Evolutionary conservation across 176 grass and related monocot species (phyloP).

Genomic region (Thalia dealbata): DNA sequence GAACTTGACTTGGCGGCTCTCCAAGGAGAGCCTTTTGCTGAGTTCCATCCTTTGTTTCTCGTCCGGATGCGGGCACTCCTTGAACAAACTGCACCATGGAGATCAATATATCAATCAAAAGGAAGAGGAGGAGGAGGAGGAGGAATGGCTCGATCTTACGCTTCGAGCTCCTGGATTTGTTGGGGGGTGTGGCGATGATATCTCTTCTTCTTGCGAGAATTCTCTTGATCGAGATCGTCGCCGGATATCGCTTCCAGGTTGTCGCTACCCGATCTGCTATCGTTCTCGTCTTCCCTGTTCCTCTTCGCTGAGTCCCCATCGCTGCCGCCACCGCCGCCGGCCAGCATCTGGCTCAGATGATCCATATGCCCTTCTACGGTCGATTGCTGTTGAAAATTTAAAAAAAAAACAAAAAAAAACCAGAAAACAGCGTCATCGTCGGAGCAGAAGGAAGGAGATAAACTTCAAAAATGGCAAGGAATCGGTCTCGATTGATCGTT

Average conservation of each 20-base stretch:
- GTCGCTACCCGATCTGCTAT: constrained; percentile 86
- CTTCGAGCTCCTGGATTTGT: constrained; percentile 96
- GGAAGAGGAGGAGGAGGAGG: background rate
- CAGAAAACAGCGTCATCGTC: background rate
- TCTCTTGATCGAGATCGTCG: constrained; percentile 64
- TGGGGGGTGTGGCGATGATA: constrained; percentile 97
- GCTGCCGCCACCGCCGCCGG: constrained; percentile 31
- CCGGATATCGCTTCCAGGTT: constrained; percentile 76
- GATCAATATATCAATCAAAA: constrained; percentile 8
- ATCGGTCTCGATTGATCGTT: background rate
- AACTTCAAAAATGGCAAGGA: background rate
- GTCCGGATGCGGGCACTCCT: constrained; percentile 93
- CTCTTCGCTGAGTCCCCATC: constrained; percentile 52
- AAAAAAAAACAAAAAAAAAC: too few species aligned
- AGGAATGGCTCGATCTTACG: constrained; percentile 29
- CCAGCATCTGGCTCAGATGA: constrained; percentile 26
- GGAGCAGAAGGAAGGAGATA: background rate
- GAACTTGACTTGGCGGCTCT: constrained; percentile 90
- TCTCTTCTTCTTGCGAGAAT: constrained; percentile 70
- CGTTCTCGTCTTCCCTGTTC: constrained; percentile 78
- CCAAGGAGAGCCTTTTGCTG: constrained; percentile 72
- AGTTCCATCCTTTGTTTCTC: constrained; percentile 93
- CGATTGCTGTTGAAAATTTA: constrained; percentile 7
- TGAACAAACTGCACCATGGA: constrained; percentile 52
- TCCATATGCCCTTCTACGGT: constrained; percentile 40